Base-by-base conservation (phyloP, 2,329 filamentous ascomycete genomes). In the Pseudogymnoascus sp. region DNA sequence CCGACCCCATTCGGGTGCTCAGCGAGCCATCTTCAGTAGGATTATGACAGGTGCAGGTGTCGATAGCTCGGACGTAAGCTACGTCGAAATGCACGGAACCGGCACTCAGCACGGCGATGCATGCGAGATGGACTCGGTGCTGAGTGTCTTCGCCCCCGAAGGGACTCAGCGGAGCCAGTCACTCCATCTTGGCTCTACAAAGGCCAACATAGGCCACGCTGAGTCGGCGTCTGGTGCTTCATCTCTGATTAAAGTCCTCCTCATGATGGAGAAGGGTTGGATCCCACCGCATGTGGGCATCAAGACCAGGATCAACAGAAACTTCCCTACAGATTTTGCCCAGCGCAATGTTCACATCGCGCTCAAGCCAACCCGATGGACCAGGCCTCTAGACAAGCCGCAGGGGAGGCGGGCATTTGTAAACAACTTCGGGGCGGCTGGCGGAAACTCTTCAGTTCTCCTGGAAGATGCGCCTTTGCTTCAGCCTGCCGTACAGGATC, bases 41-140 rank as follows among this genome's bases (percentile, higher is more conserved):
- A 84, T 93, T n/a, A 78, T 92, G 1, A 82, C 86, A 59, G 83
- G 88, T 45, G 86, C 88, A 33, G 86, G 87, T 63, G 80, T 92
- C n/a, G 86, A 91, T 69, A 87, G 89, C 1, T 81, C 85, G 59
- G 87, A 92, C 64, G 82, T 94, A 61, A 85, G 85, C 73, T 93
- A 92, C 70, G 85, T 94, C 10, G 90, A 94, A 75, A 91, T 93
- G 86, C 90, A 95, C 72, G 90, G 89, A n/a, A 94, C 90, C 2
- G 91, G 90, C 39, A 94, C 90, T 0, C 89, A 92, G 72, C 90
- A 88, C 39, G 90, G 89, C 65, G 91, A 94, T 69, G 85, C 84
- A 7, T 88, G 84, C 4, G 91, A 95, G 72, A 91, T 92, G 87
- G 79, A 84, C 0, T 90, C 87, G 0, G 87, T 93, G 60, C 83